Evolutionary conservation across 225 moss, liverwort and hornwort genomes (phyloP), one percentile per base, ranked within the genome.

Genomic region (Bryoerythrophyllum caledonicum): DNA sequence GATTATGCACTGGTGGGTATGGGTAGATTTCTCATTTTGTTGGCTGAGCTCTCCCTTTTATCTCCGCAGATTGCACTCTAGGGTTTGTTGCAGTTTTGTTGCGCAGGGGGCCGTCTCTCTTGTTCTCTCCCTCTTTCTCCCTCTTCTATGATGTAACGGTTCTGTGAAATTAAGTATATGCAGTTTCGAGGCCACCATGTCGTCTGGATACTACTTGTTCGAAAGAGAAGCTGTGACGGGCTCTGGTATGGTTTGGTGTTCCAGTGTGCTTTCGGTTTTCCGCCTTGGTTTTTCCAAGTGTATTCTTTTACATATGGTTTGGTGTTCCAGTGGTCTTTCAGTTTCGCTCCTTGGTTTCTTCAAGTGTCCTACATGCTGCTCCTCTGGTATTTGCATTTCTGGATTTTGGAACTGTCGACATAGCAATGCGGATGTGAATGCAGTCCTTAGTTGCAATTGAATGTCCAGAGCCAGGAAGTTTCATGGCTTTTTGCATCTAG

Each of bases 21-120:
- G 75, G 60, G 25, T 69, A 61, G 55, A 24, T 23, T 65, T 72
- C 4, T 80, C 51, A 76, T 72, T 64, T 58, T 83, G 57, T 76
- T 80, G 73, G 63, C 74, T 48, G 77, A 82, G 77, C 77, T 71
- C 34, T 81, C 67, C 62, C 65, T 44, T 70, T 83, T 20, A 57
- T 58, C 63, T 68, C 68, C 2, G 68, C 38, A 69, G 68, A 64
- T 68, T 17, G 73, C 32, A 64, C 55, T 52, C 56, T 78, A 78
- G 78, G 81, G 52, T 76, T 48, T 69, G 73, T 76, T 73, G 64
- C 76, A 64, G 68, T 41, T 51, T 69, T 60, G 78, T 63, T 71
- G 59, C 44, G 59, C 44, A 27, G 59, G 58, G 75, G 60, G 43
- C 34, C 21, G 26, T 35, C 32, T 44, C 54, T 55, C 10, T 55